These are phyloP conservation scores for Bolboschoenus planiculmis DNA, from an alignment of 176 grass and related monocot species.

Conservation along the genomic window DNA sequence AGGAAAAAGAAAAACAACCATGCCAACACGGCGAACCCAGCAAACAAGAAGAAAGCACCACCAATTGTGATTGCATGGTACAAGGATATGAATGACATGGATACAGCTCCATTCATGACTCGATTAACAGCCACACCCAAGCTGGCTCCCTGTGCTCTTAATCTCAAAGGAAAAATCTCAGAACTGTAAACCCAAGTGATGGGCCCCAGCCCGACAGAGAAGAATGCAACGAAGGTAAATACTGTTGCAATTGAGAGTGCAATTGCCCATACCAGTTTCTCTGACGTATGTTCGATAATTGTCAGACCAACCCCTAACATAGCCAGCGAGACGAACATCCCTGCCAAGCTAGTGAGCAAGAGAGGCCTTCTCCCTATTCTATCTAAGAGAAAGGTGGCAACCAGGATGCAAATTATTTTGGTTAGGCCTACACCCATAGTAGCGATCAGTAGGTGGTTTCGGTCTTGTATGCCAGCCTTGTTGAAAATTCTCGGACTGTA, in stretches of 20 bases:
- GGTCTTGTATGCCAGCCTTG: slow-evolving; percentile 37
- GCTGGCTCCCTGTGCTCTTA: slow-evolving; percentile 58
- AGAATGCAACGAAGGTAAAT: slow-evolving; percentile 52
- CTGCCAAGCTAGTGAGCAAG: slow-evolving; percentile 54
- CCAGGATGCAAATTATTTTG: slow-evolving; percentile 63
- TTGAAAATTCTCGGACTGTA: slow-evolving; percentile 69
- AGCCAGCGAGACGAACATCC: slow-evolving; percentile 61
- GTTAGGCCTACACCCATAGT: slow-evolving; percentile 59
- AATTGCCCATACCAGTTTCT: slow-evolving; percentile 15
- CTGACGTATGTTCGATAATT: slow-evolving; percentile 16
- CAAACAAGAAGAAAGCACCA: slow-evolving; percentile 70
- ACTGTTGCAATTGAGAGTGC: slow-evolving; percentile 43
- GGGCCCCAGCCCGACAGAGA: slow-evolving; percentile 64
- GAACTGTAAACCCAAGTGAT: slow-evolving; percentile 95
- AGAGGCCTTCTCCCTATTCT: slow-evolving; percentile 67
- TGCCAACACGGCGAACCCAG: slow-evolving; percentile 36
- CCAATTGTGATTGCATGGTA: slow-evolving; percentile 54
- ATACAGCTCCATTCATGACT: slow-evolving; percentile 48
- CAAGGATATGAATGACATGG: slow-evolving; percentile 81
- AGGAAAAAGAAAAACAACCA: slow-evolving; percentile 75
- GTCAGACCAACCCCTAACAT: slow-evolving; percentile 38
- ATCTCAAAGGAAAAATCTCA: slow-evolving; percentile 70
- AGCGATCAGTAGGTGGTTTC: slow-evolving; percentile 27
- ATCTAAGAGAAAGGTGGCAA: slow-evolving; percentile 75
- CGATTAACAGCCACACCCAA: slow-evolving; percentile 66